Conservation (phyloP, 768 basidiomycete genomes). For the Rhizopogon rudus region DNA sequence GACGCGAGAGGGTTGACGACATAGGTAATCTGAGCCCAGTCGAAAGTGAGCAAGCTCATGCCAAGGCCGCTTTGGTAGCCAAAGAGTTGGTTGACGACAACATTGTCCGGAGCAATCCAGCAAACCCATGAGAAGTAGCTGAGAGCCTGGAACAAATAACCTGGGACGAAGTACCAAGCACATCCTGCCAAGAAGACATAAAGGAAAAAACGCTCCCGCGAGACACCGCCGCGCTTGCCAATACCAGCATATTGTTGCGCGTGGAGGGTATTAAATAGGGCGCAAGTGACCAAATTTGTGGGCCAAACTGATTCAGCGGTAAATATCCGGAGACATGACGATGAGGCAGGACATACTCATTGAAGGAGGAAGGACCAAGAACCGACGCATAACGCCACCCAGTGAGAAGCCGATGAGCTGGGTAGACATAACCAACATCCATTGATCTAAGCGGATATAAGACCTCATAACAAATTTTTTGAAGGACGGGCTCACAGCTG, state of each 20-base stretch:
- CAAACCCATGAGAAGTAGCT: slow-evolving; percentile 40
- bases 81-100: slow-evolving; percentile 25
- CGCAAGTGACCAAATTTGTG: slow-evolving; percentile 20
- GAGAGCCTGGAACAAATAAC: slow-evolving; percentile 28
- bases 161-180: slow-evolving; percentile 25
- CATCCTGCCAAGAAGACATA: slow-evolving; percentile 11
- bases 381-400: slow-evolving; percentile 48
- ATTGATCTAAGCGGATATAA: not conserved
- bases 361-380: slow-evolving; percentile 59
- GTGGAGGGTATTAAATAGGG: slow-evolving; percentile 22
- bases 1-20: slow-evolving; percentile 32
- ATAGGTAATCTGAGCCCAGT: slow-evolving; percentile 59
- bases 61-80: slow-evolving; percentile 33
- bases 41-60: slow-evolving; percentile 31
- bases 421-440: slow-evolving; percentile 9
- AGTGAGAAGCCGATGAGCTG: slow-evolving; percentile 8
- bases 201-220: slow-evolving; percentile 13
- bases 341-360: slow-evolving; percentile 54
- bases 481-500: slow-evolving; percentile 13
- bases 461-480: not conserved
- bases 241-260: slow-evolving; percentile 12
- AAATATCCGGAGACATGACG: not conserved
- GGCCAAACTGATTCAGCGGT: slow-evolving; percentile 21
- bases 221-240: slow-evolving; percentile 16
- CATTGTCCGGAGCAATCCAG: slow-evolving; percentile 36